phyloP scores from a whole-genome alignment of 345 rosid species.

The Kernera saxatilis region DNA sequence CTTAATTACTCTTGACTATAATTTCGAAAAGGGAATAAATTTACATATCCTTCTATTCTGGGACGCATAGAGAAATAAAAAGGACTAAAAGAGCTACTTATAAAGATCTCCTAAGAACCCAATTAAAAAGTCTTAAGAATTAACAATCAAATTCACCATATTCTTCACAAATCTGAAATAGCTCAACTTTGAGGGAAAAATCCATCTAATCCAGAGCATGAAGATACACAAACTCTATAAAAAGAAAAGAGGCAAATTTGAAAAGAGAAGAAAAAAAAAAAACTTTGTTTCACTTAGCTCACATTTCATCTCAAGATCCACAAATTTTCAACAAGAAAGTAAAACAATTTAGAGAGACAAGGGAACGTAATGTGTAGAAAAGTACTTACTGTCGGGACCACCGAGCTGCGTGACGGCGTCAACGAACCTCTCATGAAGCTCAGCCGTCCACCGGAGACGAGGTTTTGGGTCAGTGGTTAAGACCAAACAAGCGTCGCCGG shows the following conservation, averaged over 20 bases:
- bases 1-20: background rate
- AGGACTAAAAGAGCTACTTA: background rate
- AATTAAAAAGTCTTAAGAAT: background rate
- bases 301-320: conserved; percentile 25
- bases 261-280: background rate
- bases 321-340: background rate
- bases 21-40: background rate
- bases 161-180: background rate
- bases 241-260: background rate
- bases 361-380: background rate
- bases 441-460: conserved; percentile 89
- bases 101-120: background rate
- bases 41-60: background rate
- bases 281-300: background rate
- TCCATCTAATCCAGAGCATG: background rate
- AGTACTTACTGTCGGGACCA: conserved; percentile 77
- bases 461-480: conserved; percentile 92
- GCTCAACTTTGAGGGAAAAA: background rate
- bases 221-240: background rate
- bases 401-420: conserved; percentile 93
- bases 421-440: conserved; percentile 86
- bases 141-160: background rate
- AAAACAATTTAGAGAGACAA: background rate
- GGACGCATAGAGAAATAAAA: background rate
- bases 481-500: conserved; percentile 78